Percentiles rank a stretch among this genome's conserved stretches.
Evolutionary conservation across 1,284 basidiomycete genomes (phyloP).

Genomic region (Rhodotorula sp.): DNA sequence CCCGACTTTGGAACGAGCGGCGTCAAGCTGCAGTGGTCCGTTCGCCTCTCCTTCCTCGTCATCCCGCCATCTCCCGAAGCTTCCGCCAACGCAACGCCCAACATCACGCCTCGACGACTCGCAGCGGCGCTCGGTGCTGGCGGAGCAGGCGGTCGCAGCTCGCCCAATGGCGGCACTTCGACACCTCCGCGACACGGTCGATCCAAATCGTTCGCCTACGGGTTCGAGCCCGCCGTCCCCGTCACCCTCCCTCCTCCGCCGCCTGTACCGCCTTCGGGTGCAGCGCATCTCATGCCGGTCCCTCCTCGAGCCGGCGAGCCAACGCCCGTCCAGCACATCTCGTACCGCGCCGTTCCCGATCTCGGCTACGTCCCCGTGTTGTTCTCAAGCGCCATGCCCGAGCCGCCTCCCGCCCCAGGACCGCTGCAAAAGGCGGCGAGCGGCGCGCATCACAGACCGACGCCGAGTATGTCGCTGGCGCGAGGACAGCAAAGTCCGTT

Average conservation of each 20-base stretch:
- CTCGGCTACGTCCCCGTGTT: constrained; percentile 44
- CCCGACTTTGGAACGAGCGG: constrained; percentile 65
- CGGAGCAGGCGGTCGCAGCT: neutral
- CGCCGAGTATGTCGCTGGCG: constrained; percentile 3
- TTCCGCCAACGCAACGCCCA: constrained; percentile 52
- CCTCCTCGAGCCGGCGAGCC: constrained; percentile 9
- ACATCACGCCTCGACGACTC: constrained; percentile 63
- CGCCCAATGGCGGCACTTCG: constrained; percentile 39
- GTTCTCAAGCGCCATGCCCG: constrained; percentile 32
- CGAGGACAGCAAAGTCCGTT: constrained; percentile 9
- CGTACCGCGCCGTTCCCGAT: constrained; percentile 46
- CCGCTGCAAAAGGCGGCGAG: constrained; percentile 37
- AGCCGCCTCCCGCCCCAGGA: constrained; percentile 27
- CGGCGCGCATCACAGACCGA: constrained; percentile 23
- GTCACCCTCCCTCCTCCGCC: constrained; percentile 39
- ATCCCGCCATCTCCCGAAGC: constrained; percentile 57
- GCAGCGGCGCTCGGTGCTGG: constrained; percentile 14
- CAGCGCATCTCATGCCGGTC: constrained; percentile 45
- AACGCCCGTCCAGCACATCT: constrained; percentile 27
- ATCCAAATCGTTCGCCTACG: constrained; percentile 44
- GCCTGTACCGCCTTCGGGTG: constrained; percentile 38
- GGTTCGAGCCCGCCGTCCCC: constrained; percentile 39
- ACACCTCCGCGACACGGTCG: constrained; percentile 50
- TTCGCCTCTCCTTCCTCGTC: constrained; percentile 76
- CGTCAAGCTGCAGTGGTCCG: constrained; percentile 83